phyloP scores from a whole-genome alignment of 805 yeast genomes.

The Komagataella populi region DNA sequence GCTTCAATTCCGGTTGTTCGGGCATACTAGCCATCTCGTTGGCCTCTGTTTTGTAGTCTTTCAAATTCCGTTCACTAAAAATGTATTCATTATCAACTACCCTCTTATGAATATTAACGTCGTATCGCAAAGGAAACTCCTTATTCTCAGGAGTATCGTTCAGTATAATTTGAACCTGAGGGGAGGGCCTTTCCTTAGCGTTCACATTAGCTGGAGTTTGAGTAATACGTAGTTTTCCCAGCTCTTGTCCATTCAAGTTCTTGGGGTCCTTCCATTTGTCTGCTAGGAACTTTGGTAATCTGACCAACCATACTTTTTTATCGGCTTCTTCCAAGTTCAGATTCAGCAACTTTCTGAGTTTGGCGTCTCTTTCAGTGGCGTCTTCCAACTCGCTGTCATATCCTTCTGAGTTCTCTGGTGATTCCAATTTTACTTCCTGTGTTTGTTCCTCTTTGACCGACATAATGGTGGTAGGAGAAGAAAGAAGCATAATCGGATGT shows the following conservation, averaged over 20 bases:
- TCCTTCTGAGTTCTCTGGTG: neutral
- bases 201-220: constrained; percentile 22
- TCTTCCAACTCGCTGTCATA: neutral
- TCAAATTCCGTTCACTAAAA: constrained; percentile 75
- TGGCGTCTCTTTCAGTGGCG: constrained; percentile 9
- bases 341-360: constrained; percentile 57
- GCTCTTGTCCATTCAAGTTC: constrained; percentile 52
- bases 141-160: constrained; percentile 32
- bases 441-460: neutral
- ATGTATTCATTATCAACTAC: constrained; percentile 77
- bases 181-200: constrained; percentile 8
- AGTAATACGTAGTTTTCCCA: constrained; percentile 71
- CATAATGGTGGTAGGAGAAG: neutral
- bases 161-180: constrained; percentile 42
- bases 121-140: constrained; percentile 73
- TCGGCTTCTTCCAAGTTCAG: constrained; percentile 48
- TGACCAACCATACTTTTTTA: constrained; percentile 84
- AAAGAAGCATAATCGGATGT: constrained; percentile 3
- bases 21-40: constrained; percentile 41
- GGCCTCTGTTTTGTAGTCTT: constrained; percentile 35
- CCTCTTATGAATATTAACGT: constrained; percentile 62
- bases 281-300: constrained; percentile 78
- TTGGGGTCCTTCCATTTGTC: constrained; percentile 63
- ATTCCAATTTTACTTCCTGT: neutral
- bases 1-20: constrained; percentile 32